Evolutionary conservation across 352 stramenopile species (phyloP), one percentile per base, ranked within the genome.

Genomic region (Plasmopara muralis): DNA sequence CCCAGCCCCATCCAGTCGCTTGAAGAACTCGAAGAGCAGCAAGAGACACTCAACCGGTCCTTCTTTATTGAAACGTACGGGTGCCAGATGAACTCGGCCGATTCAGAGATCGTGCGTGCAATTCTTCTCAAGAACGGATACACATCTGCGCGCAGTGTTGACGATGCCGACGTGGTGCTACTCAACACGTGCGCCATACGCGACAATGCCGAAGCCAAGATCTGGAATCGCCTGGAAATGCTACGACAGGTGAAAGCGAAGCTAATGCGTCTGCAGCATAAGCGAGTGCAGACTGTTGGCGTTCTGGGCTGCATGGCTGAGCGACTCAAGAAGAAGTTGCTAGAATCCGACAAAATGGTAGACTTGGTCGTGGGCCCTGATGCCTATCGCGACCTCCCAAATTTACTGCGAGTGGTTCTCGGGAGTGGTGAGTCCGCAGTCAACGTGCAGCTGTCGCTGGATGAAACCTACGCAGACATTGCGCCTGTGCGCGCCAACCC

Each of bases 231-330:
- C 8, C 70, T 93, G 47, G 83, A 93, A 65, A 59, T 77, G 46
- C 55, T 91, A 29, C 81, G 85, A 7, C 83, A 90, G 35, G 67
- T 85, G 14, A 86, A 89, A 57, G 57, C 72, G 53, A 92, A 94
- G 59, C 53, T 85, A 14, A 54, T 77, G 39, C 57, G 78, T 53
- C 70, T 77, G 54, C 92, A 91, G 55, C 47, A 70, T n/a, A 62
- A 81, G 66, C 64, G 63, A 29, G 67, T 85, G 38, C 76, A 77
- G 35, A 91, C 77, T 5, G 88, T 99, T 29, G 97, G 96, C 33
- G 92, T 99, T 31, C 74, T 99, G 14, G 97, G 97, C 25, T 99
- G 97, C 75, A 99, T 99, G 97, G 97, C 97, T n/a, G 96, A 99
- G 79, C 81, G 97, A 5, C 75, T 99, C 42, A 98, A 99, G 79